phyloP scores from a whole-genome alignment of 371 early-diverging fungal species.

The Zychaea mexicana region DNA sequence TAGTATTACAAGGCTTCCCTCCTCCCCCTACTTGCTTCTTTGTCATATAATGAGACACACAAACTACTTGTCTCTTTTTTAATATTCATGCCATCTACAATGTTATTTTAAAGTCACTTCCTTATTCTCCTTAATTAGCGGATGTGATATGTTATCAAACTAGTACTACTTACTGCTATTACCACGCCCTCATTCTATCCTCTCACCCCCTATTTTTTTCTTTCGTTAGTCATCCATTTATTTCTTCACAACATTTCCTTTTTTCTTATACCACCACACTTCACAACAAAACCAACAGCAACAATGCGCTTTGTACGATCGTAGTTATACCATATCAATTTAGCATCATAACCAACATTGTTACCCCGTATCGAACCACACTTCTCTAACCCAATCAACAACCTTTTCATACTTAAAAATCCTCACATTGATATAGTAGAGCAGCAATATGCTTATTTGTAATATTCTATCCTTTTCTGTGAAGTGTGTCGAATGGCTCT shows the following conservation, averaged over 20 bases:
- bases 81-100: not conserved
- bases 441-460: too few species aligned
- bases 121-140: not conserved
- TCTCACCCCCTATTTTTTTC: not conserved
- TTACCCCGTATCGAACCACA: too few species aligned
- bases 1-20: not conserved
- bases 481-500: too few species aligned
- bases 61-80: not conserved
- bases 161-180: too few species aligned
- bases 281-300: not conserved
- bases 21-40: conserved; percentile 1
- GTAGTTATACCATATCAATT: too few species aligned
- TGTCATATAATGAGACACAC: conserved; percentile 14
- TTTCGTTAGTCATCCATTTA: not conserved
- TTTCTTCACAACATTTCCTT: not conserved
- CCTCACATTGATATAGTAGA: too few species aligned
- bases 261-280: not conserved
- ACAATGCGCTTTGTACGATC: not conserved
- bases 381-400: too few species aligned
- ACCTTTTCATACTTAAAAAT: too few species aligned
- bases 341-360: too few species aligned
- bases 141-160: too few species aligned
- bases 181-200: not conserved
- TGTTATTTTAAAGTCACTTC: conserved; percentile 3
- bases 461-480: too few species aligned